phyloP scores from a whole-genome alignment of 1,284 basidiomycete genomes.

The Apiotrichum mycotoxinovorans region DNA sequence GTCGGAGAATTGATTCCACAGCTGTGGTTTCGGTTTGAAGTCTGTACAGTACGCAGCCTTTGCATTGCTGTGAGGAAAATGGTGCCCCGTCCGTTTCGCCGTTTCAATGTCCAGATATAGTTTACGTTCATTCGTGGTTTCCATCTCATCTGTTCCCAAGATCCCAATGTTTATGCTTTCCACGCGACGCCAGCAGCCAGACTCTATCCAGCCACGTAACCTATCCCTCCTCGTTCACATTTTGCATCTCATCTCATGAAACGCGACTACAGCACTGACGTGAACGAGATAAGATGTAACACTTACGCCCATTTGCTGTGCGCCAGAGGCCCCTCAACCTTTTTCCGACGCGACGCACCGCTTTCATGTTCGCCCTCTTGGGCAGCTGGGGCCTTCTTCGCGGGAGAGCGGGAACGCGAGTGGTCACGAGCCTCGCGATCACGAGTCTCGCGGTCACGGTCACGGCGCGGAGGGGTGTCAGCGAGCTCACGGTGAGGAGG shows the following conservation, averaged over 20 bases:
- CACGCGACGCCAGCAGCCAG: too few species aligned
- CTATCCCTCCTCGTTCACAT: too few species aligned
- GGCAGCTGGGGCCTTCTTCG: background rate
- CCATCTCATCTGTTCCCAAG: too few species aligned
- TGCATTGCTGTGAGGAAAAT: too few species aligned
- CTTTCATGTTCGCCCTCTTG: background rate
- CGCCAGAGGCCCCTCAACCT: slow-evolving; percentile 17
- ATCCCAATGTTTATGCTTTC: too few species aligned
- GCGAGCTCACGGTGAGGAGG: slow-evolving; percentile 12
- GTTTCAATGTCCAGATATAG: too few species aligned
- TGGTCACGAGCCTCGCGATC: background rate
- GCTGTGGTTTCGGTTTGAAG: too few species aligned
- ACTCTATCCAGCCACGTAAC: too few species aligned
- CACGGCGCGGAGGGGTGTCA: slow-evolving; percentile 3
- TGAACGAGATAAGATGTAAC: background rate
- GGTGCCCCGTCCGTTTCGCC: too few species aligned
- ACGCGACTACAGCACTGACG: background rate
- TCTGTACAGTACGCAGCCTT: too few species aligned
- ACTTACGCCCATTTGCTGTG: slow-evolving; percentile 19
- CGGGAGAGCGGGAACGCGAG: slow-evolving; percentile 7
- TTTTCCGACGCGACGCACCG: slow-evolving; percentile 4
- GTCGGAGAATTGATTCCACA: too few species aligned
- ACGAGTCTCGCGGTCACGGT: background rate
- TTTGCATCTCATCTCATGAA: background rate
- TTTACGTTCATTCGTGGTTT: too few species aligned